Percentiles rank a stretch among this genome's conserved stretches.
phyloP scores from a whole-genome alignment of 2,329 filamentous ascomycete species.

The Lasiodiplodia gonubiensis region DNA sequence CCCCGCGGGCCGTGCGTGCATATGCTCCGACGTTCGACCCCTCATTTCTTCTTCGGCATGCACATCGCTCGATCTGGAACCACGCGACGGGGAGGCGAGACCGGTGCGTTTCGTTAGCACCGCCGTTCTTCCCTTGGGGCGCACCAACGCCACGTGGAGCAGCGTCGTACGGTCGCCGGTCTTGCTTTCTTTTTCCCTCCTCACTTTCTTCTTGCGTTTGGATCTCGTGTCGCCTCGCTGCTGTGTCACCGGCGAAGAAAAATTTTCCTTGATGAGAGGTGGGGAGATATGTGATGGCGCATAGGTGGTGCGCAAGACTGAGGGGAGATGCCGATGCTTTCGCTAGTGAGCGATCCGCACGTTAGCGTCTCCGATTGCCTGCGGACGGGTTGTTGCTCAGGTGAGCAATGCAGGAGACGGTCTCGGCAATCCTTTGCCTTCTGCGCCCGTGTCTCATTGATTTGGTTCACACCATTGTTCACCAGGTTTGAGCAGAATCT shows the following conservation, averaged over 20 bases:
- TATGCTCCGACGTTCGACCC: slow-evolving; percentile 6
- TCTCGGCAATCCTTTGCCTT: not conserved
- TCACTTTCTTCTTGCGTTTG: not conserved
- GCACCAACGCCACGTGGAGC: slow-evolving; percentile 12
- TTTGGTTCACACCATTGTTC: not conserved
- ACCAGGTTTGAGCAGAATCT: too few species aligned
- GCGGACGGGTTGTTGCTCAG: not conserved
- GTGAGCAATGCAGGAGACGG: not conserved
- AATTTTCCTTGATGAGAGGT: slow-evolving; percentile 1
- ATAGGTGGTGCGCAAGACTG: not conserved
- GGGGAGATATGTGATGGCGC: slow-evolving; percentile 7
- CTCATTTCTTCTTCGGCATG: slow-evolving; percentile 16
- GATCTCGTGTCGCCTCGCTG: slow-evolving; percentile 6
- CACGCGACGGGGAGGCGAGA: not conserved
- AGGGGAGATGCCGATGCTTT: not conserved
- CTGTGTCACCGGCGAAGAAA: slow-evolving; percentile 7
- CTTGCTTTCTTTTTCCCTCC: not conserved
- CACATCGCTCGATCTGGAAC: slow-evolving; percentile 12
- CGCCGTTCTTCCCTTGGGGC: not conserved
- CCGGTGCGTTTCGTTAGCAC: slow-evolving; percentile 16
- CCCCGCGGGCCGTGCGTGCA: slow-evolving; percentile 23
- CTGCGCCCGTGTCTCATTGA: not conserved
- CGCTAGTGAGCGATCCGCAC: not conserved
- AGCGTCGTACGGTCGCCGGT: slow-evolving; percentile 7
- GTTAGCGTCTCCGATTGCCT: not conserved